Evolutionary conservation across 2,329 filamentous ascomycete genomes (phyloP).

Genomic region (Xylariaceae sp.): DNA sequence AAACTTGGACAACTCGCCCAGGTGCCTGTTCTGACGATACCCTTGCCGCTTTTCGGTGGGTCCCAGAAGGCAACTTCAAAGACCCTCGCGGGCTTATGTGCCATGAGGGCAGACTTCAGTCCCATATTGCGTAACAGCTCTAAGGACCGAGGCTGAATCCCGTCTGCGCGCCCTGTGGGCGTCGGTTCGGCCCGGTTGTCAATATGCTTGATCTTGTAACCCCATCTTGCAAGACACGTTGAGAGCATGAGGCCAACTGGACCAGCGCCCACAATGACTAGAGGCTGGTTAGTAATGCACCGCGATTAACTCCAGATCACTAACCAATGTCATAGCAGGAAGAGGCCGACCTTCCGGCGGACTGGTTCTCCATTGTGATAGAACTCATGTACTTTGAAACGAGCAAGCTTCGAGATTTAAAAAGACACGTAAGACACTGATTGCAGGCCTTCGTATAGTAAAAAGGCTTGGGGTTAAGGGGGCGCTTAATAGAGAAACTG

Average conservation of each 20-base stretch:
- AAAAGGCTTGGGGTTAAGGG: not conserved
- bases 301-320: slow-evolving; percentile 2
- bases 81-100: slow-evolving; percentile 81
- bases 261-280: slow-evolving; percentile 85
- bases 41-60: slow-evolving; percentile 54
- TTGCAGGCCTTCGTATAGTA: not conserved
- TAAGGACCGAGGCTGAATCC: slow-evolving; percentile 86
- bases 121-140: slow-evolving; percentile 90
- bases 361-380: slow-evolving; percentile 27
- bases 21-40: slow-evolving; percentile 67
- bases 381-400: not conserved
- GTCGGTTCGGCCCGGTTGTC: slow-evolving; percentile 89
- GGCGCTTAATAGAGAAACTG: not conserved
- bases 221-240: slow-evolving; percentile 86
- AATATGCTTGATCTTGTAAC: slow-evolving; percentile 93
- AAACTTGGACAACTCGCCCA: slow-evolving; percentile 91
- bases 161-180: slow-evolving; percentile 82
- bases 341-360: slow-evolving; percentile 18
- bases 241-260: slow-evolving; percentile 87
- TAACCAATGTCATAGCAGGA: slow-evolving; percentile 50
- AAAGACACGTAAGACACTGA: not conserved
- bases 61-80: slow-evolving; percentile 79
- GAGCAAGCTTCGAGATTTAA: not conserved
- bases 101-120: slow-evolving; percentile 86
- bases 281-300: slow-evolving; percentile 34